A percentile compares a stretch with the other conserved stretches of the same genome.
Conservation (phyloP, 495 filamentous ascomycete genomes). For the Aspergillus panamensis region DNA sequence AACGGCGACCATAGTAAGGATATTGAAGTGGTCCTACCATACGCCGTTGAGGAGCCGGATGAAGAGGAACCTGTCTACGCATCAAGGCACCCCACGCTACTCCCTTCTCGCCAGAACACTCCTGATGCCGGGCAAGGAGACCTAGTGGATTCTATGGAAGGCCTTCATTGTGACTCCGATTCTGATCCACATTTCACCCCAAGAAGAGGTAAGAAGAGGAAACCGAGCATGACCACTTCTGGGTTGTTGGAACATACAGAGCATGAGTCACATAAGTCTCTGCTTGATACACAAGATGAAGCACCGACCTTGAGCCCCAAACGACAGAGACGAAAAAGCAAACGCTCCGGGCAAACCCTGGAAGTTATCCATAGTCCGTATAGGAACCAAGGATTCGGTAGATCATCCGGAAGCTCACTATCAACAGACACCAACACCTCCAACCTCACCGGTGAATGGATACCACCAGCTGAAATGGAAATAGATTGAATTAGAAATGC, state of each 20-base stretch:
- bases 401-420: constrained; percentile 17
- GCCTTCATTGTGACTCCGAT: constrained; percentile 27
- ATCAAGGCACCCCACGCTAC: constrained; percentile 11
- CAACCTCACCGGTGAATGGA: constrained; percentile 1
- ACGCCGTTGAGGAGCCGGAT: constrained; percentile 45
- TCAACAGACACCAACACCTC: constrained; percentile 19
- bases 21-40: constrained; percentile 32
- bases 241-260: neutral
- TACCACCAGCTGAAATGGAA: constrained; percentile 21
- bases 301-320: constrained; percentile 24
- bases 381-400: constrained; percentile 15
- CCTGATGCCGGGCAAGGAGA: constrained; percentile 35
- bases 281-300: constrained; percentile 14
- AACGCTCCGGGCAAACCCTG: constrained; percentile 10
- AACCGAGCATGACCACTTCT: constrained; percentile 19
- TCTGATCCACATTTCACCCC: neutral
- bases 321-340: constrained; percentile 27
- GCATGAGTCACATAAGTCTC: neutral
- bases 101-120: constrained; percentile 18
- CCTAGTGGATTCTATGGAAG: constrained; percentile 32
- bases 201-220: constrained; percentile 40
- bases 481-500: constrained; percentile 13
- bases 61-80: constrained; percentile 24
- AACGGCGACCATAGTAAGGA: constrained; percentile 8
- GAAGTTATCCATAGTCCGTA: neutral